A percentile compares a stretch with the other conserved stretches of the same genome.
Evolutionary conservation across 768 basidiomycete species (phyloP).

Genomic region (Galerina sulciceps): DNA sequence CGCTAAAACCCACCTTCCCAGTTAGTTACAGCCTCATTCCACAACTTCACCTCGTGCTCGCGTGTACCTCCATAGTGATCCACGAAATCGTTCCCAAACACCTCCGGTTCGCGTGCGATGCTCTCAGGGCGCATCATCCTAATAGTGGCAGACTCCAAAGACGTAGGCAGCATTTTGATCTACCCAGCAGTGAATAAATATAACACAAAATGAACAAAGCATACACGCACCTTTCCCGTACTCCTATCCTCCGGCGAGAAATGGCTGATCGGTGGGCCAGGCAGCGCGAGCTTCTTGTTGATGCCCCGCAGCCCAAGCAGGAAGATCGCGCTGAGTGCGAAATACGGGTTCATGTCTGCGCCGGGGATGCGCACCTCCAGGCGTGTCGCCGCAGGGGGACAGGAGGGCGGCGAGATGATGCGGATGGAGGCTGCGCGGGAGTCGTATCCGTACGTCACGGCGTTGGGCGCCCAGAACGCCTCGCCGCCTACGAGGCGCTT

Average conservation of each 20-base stretch:
- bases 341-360: slow-evolving; percentile 96
- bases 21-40: slow-evolving; percentile 89
- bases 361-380: slow-evolving; percentile 95
- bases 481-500: slow-evolving; percentile 95
- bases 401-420: slow-evolving; percentile 90
- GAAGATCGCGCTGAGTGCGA: slow-evolving; percentile 87
- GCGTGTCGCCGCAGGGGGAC: slow-evolving; percentile 79
- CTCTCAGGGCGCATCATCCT: slow-evolving; percentile 80
- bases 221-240: slow-evolving; percentile 51
- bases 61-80: slow-evolving; percentile 97
- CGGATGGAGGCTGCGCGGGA: slow-evolving; percentile 91
- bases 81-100: slow-evolving; percentile 89
- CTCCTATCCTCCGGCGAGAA: slow-evolving; percentile 58
- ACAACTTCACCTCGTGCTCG: slow-evolving; percentile 84
- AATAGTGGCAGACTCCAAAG: slow-evolving; percentile 78
- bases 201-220: neutral
- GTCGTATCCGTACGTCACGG: slow-evolving; percentile 95
- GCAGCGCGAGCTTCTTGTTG: slow-evolving; percentile 69
- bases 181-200: slow-evolving; percentile 24
- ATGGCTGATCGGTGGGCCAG: slow-evolving; percentile 71
- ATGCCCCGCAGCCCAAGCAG: slow-evolving; percentile 88
- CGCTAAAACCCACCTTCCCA: slow-evolving; percentile 78
- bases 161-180: slow-evolving; percentile 77
- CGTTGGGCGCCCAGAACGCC: slow-evolving; percentile 93
- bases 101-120: slow-evolving; percentile 72